phyloP scores from a whole-genome alignment of 2,329 filamentous ascomycete species.

The Fusarium albidum region DNA sequence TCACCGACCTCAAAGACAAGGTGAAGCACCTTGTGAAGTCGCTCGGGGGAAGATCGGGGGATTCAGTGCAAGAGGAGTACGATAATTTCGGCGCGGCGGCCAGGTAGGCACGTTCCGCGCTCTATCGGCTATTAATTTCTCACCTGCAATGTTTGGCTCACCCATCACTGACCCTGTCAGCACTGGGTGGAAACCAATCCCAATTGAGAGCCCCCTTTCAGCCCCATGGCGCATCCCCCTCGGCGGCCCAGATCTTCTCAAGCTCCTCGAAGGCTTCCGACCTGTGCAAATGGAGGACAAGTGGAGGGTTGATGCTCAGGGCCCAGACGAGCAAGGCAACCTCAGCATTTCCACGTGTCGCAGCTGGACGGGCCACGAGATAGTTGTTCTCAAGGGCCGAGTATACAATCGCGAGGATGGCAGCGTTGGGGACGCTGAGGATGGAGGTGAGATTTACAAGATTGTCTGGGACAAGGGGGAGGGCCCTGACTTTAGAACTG shows the following conservation, averaged over 20 bases:
- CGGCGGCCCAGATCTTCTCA: constrained; percentile 18
- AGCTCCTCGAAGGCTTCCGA: constrained; percentile 17
- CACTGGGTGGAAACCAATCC: neutral
- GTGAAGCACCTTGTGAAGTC: no score
- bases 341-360: constrained; percentile 16
- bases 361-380: constrained; percentile 19
- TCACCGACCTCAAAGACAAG: no score
- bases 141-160: no score
- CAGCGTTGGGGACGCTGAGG: neutral
- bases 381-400: constrained; percentile 7
- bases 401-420: neutral
- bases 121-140: no score
- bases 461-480: constrained; percentile 12
- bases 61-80: no score
- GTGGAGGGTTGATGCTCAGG: constrained; percentile 12
- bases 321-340: constrained; percentile 12
- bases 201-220: constrained; percentile 4
- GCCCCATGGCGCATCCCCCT: constrained; percentile 15
- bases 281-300: constrained; percentile 24
- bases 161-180: no score
- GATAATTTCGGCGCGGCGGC: no score
- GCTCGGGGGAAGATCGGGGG: no score
- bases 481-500: neutral
- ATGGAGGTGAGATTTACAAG: constrained; percentile 22
- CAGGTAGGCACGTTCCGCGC: no score